phyloP scores from a whole-genome alignment of 2,329 filamentous ascomycete species.

The Hypoxylon sp. region DNA sequence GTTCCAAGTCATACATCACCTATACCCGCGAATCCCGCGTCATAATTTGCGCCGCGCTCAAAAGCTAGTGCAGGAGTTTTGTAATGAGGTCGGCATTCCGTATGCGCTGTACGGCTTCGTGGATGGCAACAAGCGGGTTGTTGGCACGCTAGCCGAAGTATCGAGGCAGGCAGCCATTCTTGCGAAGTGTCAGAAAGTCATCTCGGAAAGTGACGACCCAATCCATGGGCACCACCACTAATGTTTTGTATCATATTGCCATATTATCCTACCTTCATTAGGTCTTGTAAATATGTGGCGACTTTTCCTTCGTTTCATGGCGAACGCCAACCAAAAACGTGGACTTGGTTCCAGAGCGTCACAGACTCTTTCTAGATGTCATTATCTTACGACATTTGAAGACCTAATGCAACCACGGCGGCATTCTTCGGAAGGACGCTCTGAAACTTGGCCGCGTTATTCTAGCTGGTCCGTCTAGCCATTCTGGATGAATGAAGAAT shows the following conservation, averaged over 20 bases:
- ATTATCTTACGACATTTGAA: constrained; percentile 19
- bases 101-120: constrained; percentile 90
- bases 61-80: constrained; percentile 83
- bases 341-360: constrained; percentile 13
- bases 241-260: constrained; percentile 25
- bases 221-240: constrained; percentile 50
- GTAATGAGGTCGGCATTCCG: constrained; percentile 82
- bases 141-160: constrained; percentile 81
- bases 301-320: constrained; percentile 5
- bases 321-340: constrained; percentile 5
- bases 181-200: constrained; percentile 76
- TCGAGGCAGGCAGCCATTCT: constrained; percentile 82
- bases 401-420: constrained; percentile 32
- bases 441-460: constrained; percentile 20
- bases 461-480: constrained; percentile 25
- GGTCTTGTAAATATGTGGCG: constrained; percentile 30
- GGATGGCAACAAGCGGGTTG: constrained; percentile 84
- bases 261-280: constrained; percentile 16
- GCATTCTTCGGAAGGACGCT: constrained; percentile 11
- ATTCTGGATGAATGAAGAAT: constrained; percentile 34
- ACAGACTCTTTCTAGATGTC: constrained; percentile 9
- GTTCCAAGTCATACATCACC: constrained; percentile 89
- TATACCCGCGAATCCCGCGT: constrained; percentile 85
- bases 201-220: constrained; percentile 50
- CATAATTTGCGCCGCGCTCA: constrained; percentile 85